Evolutionary conservation across 257 asterid genomes (phyloP).

Genomic region (Sherardia arvensis): DNA sequence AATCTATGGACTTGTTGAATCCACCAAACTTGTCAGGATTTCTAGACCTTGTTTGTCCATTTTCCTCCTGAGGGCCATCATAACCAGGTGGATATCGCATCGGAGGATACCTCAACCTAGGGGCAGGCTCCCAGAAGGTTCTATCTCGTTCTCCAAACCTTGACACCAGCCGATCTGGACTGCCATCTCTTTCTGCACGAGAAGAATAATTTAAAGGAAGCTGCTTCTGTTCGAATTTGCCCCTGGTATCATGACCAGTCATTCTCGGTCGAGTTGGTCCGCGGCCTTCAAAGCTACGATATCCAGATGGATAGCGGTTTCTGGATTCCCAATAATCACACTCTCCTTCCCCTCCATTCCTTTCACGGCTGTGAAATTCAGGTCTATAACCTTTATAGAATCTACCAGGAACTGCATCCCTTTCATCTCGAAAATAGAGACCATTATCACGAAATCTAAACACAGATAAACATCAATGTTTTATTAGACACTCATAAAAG

Average conservation of each 20-base stretch:
- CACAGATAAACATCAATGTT: neutral
- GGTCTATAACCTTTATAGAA: slow-evolving; percentile 41
- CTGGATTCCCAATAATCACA: slow-evolving; percentile 49
- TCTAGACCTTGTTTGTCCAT: slow-evolving; percentile 36
- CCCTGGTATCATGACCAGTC: slow-evolving; percentile 23
- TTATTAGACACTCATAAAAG: neutral
- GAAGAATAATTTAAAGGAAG: slow-evolving; percentile 31
- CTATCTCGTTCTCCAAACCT: slow-evolving; percentile 43
- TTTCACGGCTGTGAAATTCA: slow-evolving; percentile 25
- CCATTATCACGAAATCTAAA: slow-evolving; percentile 35
- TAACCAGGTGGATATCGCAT: slow-evolving; percentile 30
- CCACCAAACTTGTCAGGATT: slow-evolving; percentile 35
- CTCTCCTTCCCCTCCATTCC: slow-evolving; percentile 34
- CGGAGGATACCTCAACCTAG: slow-evolving; percentile 2
- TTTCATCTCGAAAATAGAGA: slow-evolving; percentile 36
- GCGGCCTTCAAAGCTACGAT: slow-evolving; percentile 39
- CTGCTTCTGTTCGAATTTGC: slow-evolving; percentile 40
- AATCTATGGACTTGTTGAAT: slow-evolving; percentile 24
- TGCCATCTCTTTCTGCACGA: slow-evolving; percentile 38
- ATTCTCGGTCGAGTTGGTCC: slow-evolving; percentile 32
- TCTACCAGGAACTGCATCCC: slow-evolving; percentile 41
- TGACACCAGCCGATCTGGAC: slow-evolving; percentile 39
- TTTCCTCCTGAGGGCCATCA: slow-evolving; percentile 34
- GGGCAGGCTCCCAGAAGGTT: slow-evolving; percentile 37
- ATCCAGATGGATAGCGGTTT: slow-evolving; percentile 29